Base-by-base conservation (phyloP, 108 stramenopile species). In the Licmophora abbreviata region DNA sequence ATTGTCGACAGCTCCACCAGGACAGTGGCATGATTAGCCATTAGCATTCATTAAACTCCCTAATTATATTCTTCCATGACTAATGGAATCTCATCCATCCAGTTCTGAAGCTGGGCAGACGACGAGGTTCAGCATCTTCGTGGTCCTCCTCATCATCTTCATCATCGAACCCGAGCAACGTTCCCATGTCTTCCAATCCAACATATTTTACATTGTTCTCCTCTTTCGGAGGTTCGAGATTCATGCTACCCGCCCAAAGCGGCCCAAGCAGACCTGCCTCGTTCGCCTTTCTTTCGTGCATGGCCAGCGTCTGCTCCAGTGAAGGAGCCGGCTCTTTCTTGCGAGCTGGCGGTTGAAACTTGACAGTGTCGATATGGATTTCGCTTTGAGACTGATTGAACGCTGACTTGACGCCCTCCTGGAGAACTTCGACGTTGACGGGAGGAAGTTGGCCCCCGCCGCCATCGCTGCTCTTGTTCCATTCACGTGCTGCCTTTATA, bases 401-500 rank as follows among this genome's bases (percentile, higher is more conserved):
- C 49, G 58, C 54, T 40, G 63, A 32, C 55, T 36, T 46, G 25
- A 58, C 22, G 18, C 57, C 57, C 17, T 43, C 32, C 44, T 49
- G 31, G 24, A 58, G n/a, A n/a, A 43, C 30, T 35, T 46, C 48
- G 10, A 48, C 34, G 30, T 58, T 32, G 23, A 35, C 40, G 35
- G 38, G 38, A 40, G 18, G 38, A 26, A 25, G 51, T 36, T 29
- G 12, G 12, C 32, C 0, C 17, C 28, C 41, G 54, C 20, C 37
- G 28, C 18, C 54, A 37, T 32, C 47, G 2, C 29, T 42, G 48
- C 17, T 52, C 45, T 56, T 44, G 52, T 47, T 46, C 9, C 36
- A 44, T 21, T 54, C 51, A 25, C 61, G 29, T 4, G 63, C 69
- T 14, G 54, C 31, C 47, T 66, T 77, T 59, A 77, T 61, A 43